Percentiles rank a stretch among this genome's conserved stretches.
phyloP scores from a whole-genome alignment of 805 yeast genomes.

The Torulaspora delbrueckii region DNA sequence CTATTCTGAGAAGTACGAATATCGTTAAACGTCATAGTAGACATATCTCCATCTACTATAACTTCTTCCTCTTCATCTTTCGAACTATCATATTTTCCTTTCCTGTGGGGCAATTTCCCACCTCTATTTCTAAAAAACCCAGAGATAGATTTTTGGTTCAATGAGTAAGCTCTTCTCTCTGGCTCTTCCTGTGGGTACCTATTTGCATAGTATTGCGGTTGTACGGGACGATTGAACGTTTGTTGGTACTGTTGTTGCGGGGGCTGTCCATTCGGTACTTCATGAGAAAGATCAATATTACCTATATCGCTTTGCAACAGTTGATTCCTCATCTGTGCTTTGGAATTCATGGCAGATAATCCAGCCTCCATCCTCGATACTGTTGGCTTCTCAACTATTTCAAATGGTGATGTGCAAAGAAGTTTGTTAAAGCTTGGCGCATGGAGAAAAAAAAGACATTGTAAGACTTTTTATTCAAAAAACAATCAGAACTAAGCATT shows the following conservation, averaged over 20 bases:
- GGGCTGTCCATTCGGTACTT: constrained; percentile 33
- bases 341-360: constrained; percentile 22
- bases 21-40: constrained; percentile 56
- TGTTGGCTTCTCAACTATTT: too few relatives aligned
- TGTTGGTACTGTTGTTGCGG: constrained; percentile 8
- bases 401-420: not conserved
- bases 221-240: constrained; percentile 1
- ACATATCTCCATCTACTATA: constrained; percentile 31
- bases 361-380: constrained; percentile 34
- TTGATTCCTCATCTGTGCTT: constrained; percentile 32
- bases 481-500: too few relatives aligned
- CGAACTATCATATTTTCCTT: constrained; percentile 28
- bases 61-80: constrained; percentile 39
- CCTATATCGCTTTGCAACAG: constrained; percentile 40
- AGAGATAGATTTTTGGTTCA: constrained; percentile 23
- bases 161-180: constrained; percentile 20
- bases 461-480: not conserved
- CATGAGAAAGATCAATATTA: constrained; percentile 42
- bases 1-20: constrained; percentile 58
- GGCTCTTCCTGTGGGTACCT: constrained; percentile 7
- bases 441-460: not conserved
- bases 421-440: not conserved
- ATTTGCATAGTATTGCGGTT: not conserved
- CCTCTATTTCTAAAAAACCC: constrained; percentile 24
- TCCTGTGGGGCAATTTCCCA: constrained; percentile 13